Evolutionary conservation across 805 yeast species (phyloP).

Genomic region (Monosporozyma siamensis): DNA sequence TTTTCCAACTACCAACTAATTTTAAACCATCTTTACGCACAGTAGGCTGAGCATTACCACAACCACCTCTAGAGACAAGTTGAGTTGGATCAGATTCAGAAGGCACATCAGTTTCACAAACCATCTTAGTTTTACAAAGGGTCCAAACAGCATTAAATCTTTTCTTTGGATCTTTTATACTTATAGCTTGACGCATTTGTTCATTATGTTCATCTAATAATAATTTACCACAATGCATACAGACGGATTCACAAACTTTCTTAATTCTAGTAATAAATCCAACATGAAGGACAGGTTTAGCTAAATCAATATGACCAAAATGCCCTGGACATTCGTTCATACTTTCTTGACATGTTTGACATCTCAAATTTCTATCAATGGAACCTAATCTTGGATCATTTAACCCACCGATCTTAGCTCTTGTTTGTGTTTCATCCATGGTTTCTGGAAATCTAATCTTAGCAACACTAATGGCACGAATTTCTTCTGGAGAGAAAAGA

Average conservation of each 20-base stretch:
- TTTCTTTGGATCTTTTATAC: slow-evolving; percentile 87
- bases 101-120: slow-evolving; percentile 81
- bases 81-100: slow-evolving; percentile 53
- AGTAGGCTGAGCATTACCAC: slow-evolving; percentile 95
- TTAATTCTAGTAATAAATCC: slow-evolving; percentile 91
- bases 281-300: slow-evolving; percentile 97
- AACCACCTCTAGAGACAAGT: slow-evolving; percentile 76
- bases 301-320: slow-evolving; percentile 96
- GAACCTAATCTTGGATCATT: slow-evolving; percentile 97
- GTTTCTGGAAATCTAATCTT: slow-evolving; percentile 98
- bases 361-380: slow-evolving; percentile 91
- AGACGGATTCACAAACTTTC: slow-evolving; percentile 90
- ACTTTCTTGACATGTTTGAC: slow-evolving; percentile 99
- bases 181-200: slow-evolving; percentile 76
- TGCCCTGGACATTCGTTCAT: slow-evolving; percentile 99
- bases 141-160: slow-evolving; percentile 97
- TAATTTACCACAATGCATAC: slow-evolving; percentile 98
- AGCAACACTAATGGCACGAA: slow-evolving; percentile 94
- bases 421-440: slow-evolving; percentile 95
- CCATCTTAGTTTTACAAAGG: slow-evolving; percentile 81
- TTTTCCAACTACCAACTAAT: slow-evolving; percentile 98
- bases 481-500: slow-evolving; percentile 92
- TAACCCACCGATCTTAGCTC: slow-evolving; percentile 93
- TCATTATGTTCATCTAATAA: slow-evolving; percentile 66
- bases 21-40: slow-evolving; percentile 93